Percentiles rank a stretch among this genome's conserved stretches.
phyloP scores from a whole-genome alignment of 441 rosid genomes.

The Brassica balearica region DNA sequence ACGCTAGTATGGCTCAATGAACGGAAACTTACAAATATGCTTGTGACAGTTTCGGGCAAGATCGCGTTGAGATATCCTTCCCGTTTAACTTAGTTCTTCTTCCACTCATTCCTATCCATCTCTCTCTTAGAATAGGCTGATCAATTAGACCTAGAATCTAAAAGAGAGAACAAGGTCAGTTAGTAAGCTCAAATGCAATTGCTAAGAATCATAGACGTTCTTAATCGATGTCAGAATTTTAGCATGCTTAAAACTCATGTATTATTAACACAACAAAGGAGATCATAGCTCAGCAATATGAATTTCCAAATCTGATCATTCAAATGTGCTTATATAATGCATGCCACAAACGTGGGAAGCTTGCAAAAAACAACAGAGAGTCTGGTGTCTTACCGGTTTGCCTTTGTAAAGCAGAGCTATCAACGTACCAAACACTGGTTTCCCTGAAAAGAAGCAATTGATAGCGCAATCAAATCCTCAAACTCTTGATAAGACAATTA shows the following conservation, averaged over 20 bases:
- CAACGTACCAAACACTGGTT: conserved; percentile 96
- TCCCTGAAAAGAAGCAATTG: conserved; percentile 63
- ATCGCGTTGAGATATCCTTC: conserved; percentile 71
- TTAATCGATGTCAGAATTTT: conserved; percentile 10
- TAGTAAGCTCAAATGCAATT: conserved; percentile 33
- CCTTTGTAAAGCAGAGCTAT: conserved; percentile 82
- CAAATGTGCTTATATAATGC: conserved; percentile 14
- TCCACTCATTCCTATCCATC: conserved; percentile 91
- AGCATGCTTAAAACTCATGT: conserved; percentile 19
- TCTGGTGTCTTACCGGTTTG: conserved; percentile 71
- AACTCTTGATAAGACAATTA: conserved; percentile 2
- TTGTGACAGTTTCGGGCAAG: conserved; percentile 67
- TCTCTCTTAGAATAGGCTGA: conserved; percentile 88
- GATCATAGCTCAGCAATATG: background rate
- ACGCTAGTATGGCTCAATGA: background rate
- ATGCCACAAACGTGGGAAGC: conserved; percentile 29
- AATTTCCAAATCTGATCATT: background rate
- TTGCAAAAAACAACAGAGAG: conserved; percentile 17
- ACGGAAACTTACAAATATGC: conserved; percentile 80
- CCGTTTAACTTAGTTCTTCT: conserved; percentile 83
- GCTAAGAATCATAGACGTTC: conserved; percentile 8
- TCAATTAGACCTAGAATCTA: conserved; percentile 93
- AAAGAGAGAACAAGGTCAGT: conserved; percentile 24
- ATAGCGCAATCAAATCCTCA: conserved; percentile 25
- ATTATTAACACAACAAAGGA: background rate